These are phyloP conservation scores for Cryptococcus sp. DNA, from an alignment of 1,284 basidiomycete genomes.

Conservation along the genomic window DNA sequence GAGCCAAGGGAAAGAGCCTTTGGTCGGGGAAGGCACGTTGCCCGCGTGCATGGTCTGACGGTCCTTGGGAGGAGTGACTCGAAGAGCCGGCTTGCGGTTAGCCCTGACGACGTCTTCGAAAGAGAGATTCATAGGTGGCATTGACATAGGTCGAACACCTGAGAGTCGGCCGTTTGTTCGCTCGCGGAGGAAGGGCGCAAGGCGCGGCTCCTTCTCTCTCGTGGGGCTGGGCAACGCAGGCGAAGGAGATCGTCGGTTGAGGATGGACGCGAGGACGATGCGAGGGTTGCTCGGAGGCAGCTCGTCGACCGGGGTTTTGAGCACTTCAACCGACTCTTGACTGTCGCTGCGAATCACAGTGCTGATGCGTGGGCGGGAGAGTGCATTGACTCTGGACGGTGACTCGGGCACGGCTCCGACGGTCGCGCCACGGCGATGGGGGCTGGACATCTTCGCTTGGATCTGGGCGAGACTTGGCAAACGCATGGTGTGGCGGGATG, in stretches of 20 bases:
- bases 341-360: slow-evolving; percentile 20
- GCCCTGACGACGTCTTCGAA: slow-evolving; percentile 15
- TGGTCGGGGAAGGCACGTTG: slow-evolving; percentile 16
- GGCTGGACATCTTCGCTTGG: slow-evolving; percentile 40
- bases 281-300: slow-evolving; percentile 15
- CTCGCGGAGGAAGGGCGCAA: slow-evolving; percentile 46
- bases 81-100: slow-evolving; percentile 18
- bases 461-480: slow-evolving; percentile 48
- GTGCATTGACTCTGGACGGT: background rate
- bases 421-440: slow-evolving; percentile 18
- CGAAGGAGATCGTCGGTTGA: slow-evolving; percentile 24
- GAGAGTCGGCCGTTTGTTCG: slow-evolving; percentile 41
- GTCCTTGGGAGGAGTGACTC: slow-evolving; percentile 30
- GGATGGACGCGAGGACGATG: slow-evolving; percentile 20
- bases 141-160: slow-evolving; percentile 28
- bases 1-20: slow-evolving; percentile 11
- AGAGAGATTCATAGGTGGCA: slow-evolving; percentile 29
- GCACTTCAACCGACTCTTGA: slow-evolving; percentile 38
- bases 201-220: slow-evolving; percentile 26
- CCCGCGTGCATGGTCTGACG: slow-evolving; percentile 4
- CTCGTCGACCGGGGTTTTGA: slow-evolving; percentile 45
- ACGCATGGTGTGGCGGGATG: slow-evolving; percentile 21
- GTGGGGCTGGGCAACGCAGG: slow-evolving; percentile 16
- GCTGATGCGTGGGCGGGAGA: slow-evolving; percentile 4
- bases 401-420: slow-evolving; percentile 12